phyloP scores from a whole-genome alignment of 106 monocot species.

The Phalaenopsis aphrodite region DNA sequence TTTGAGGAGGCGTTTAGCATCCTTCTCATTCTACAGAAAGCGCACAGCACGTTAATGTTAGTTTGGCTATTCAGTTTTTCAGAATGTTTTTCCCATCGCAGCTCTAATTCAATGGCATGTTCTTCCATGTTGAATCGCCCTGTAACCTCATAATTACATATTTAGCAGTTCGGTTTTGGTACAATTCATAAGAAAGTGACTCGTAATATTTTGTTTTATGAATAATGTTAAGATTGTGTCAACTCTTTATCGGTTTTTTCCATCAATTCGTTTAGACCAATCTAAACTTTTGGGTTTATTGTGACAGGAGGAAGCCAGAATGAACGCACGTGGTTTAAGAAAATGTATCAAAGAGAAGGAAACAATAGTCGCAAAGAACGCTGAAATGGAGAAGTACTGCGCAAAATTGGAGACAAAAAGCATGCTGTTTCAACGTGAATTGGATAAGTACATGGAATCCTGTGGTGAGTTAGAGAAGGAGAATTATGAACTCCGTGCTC shows the following conservation, averaged over 20 bases:
- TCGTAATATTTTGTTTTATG: neutral
- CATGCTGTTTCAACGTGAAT: slow-evolving; percentile 55
- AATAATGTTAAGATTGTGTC: neutral
- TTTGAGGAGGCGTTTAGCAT: no score
- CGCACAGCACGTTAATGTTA: no score
- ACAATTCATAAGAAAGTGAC: neutral
- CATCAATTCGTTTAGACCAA: neutral
- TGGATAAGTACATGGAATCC: slow-evolving; percentile 57
- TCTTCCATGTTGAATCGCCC: no score
- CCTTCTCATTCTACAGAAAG: no score
- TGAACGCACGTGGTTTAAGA: slow-evolving; percentile 69
- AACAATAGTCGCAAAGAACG: slow-evolving; percentile 19
- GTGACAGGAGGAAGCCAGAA: slow-evolving; percentile 72
- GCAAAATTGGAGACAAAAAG: slow-evolving; percentile 63
- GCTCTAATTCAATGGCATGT: no score
- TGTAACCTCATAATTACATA: no score
- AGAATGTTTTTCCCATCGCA: no score
- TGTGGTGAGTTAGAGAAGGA: slow-evolving; percentile 62
- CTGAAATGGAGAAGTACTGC: slow-evolving; percentile 29
- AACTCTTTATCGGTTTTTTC: no score
- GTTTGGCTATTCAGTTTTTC: no score
- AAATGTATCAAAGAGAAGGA: slow-evolving; percentile 74
- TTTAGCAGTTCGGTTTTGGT: neutral
- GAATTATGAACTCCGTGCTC: slow-evolving; percentile 52
- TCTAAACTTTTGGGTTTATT: neutral